Evolutionary conservation across 192 early-diverging fungal genomes (phyloP).

Genomic region (Coemansia sp.): DNA sequence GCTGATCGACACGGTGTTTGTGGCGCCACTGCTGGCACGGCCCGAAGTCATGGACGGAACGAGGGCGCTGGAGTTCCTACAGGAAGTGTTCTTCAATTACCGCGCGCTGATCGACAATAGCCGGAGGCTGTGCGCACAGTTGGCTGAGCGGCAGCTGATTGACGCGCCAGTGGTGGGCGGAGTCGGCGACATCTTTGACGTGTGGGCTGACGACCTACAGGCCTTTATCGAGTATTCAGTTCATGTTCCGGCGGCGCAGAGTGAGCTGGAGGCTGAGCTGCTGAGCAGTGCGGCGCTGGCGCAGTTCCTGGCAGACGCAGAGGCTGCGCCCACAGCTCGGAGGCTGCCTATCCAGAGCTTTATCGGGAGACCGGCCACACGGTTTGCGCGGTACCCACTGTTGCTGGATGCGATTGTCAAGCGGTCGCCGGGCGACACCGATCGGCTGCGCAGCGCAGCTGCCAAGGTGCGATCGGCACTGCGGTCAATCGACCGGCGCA

Average conservation of each 20-base stretch:
- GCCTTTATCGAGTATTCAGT: conserved; percentile 83
- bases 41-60: conserved; percentile 60
- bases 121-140: conserved; percentile 50
- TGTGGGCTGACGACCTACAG: conserved; percentile 63
- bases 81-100: conserved; percentile 76
- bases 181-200: conserved; percentile 82
- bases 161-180: conserved; percentile 61
- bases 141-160: conserved; percentile 56
- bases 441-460: conserved; percentile 17
- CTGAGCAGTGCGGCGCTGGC: conserved; percentile 61
- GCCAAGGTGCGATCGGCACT: conserved; percentile 34
- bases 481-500: conserved; percentile 37
- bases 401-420: conserved; percentile 76
- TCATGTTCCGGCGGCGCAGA: conserved; percentile 75
- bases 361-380: conserved; percentile 79
- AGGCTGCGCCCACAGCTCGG: conserved; percentile 69
- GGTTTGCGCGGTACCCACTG: conserved; percentile 82
- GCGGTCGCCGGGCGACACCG: conserved; percentile 65
- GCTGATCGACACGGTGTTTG: conserved; percentile 73
- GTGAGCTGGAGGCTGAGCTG: conserved; percentile 74
- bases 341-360: conserved; percentile 85
- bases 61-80: conserved; percentile 62
- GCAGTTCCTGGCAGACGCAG: conserved; percentile 73
- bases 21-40: conserved; percentile 50
- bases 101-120: conserved; percentile 60